These are phyloP conservation scores for Sporothrix pseudoabietina DNA, from an alignment of 2,329 filamentous ascomycete species.

Conservation along the genomic window DNA sequence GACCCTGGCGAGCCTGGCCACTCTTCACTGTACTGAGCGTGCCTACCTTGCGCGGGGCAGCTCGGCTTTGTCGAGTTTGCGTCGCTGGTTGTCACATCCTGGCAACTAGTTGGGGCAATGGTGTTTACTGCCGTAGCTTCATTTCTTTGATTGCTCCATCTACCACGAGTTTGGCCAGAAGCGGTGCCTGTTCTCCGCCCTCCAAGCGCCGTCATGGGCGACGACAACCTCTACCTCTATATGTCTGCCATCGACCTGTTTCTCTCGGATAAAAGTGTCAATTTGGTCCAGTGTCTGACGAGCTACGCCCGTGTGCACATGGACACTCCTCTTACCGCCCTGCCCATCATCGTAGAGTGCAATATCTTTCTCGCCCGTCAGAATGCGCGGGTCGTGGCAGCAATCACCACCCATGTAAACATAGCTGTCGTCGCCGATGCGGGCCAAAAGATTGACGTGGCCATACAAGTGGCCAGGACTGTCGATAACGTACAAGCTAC, in stretches of 20 bases:
- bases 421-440: slow-evolving; percentile 45
- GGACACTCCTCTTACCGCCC: slow-evolving; percentile 1
- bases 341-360: slow-evolving; percentile 35
- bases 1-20: background rate
- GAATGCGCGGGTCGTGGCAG: slow-evolving; percentile 55
- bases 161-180: slow-evolving; percentile 6
- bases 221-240: slow-evolving; percentile 8
- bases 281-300: background rate
- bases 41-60: background rate
- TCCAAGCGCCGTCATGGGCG: background rate
- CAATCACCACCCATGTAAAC: slow-evolving; percentile 56
- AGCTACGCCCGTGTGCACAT: background rate
- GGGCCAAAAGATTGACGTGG: slow-evolving; percentile 54
- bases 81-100: no score
- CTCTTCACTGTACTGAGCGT: background rate
- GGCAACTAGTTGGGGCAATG: background rate
- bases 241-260: background rate
- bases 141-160: background rate
- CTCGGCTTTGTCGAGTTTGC: no score
- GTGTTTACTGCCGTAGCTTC: background rate
- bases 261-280: background rate
- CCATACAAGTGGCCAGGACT: slow-evolving; percentile 55
- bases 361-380: slow-evolving; percentile 43
- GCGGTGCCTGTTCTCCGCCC: background rate
- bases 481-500: slow-evolving; percentile 51